These are phyloP conservation scores for Schizothecium vesticola DNA, from an alignment of 495 filamentous ascomycete genomes.

Conservation along the genomic window DNA sequence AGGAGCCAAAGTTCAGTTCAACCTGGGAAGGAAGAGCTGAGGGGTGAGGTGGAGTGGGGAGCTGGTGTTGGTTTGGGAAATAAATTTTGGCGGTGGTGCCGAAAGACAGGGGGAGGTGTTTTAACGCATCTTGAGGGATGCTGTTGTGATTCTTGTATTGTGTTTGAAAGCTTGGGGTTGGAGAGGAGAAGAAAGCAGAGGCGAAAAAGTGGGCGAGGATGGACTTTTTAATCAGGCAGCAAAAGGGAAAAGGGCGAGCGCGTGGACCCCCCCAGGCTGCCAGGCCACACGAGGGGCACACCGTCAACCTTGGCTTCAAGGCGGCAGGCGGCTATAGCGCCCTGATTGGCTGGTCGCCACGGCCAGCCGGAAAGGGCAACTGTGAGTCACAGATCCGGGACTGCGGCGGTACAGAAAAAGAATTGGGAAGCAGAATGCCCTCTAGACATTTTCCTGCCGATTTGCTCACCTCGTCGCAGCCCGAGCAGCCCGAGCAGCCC, in stretches of 20 bases:
- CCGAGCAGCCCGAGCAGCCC: not conserved
- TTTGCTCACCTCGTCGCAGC: not conserved
- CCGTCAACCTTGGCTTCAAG: not conserved
- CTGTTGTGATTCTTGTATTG: conserved; percentile 16
- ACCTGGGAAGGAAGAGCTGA: conserved; percentile 51
- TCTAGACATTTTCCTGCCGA: not conserved
- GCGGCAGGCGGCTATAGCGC: not conserved
- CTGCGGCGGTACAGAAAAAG: not conserved
- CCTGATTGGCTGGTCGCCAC: conserved; percentile 9
- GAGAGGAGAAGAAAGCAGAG: conserved; percentile 19
- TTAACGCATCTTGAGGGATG: conserved; percentile 38
- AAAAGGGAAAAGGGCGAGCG: conserved; percentile 7
- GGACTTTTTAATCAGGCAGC: conserved; percentile 37
- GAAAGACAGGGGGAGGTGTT: conserved; percentile 19
- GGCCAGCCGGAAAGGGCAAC: conserved; percentile 27
- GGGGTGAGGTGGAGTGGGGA: conserved; percentile 40
- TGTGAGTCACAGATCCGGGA: conserved; percentile 26
- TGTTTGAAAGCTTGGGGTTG: conserved; percentile 20
- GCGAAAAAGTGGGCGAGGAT: conserved; percentile 19
- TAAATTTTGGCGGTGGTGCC: conserved; percentile 41
- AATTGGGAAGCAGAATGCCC: not conserved
- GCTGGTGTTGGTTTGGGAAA: conserved; percentile 30
- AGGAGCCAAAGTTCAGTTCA: conserved; percentile 50
- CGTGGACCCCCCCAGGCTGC: conserved; percentile 2
- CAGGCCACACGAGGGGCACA: not conserved